Conservation (phyloP, 164 flowering plant genomes). For the Sextonia rubra region DNA sequence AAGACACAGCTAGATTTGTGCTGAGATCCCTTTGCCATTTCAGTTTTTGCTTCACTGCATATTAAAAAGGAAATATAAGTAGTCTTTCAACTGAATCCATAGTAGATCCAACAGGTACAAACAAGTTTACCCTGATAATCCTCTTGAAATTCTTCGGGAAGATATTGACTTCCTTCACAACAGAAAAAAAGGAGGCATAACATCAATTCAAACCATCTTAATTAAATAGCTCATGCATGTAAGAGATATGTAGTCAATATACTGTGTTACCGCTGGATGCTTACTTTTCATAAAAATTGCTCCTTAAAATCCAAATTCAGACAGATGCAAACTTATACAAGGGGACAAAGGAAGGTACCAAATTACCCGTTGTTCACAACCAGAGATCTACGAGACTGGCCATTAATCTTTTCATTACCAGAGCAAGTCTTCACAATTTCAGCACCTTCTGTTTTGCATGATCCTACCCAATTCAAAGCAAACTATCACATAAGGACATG, state of each 20-base stretch:
- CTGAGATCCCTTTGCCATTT: neutral
- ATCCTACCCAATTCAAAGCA: conserved; percentile 1
- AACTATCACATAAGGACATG: neutral
- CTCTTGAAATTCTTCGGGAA: conserved; percentile 4
- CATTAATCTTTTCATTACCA: conserved; percentile 18
- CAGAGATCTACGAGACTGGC: conserved; percentile 12
- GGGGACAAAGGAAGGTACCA: neutral
- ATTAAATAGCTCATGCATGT: neutral
- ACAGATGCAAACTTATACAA: neutral
- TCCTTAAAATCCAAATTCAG: neutral
- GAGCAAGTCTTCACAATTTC: conserved; percentile 22
- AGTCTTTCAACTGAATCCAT: neutral
- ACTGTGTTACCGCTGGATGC: conserved; percentile 26
- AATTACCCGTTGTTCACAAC: conserved; percentile 26
- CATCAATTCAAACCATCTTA: neutral
- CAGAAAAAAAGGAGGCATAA: neutral
- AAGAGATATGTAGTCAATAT: neutral
- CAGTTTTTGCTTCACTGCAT: conserved; percentile 3
- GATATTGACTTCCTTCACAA: conserved; percentile 28
- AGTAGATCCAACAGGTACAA: neutral
- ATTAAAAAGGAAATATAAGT: neutral
- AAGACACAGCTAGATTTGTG: neutral
- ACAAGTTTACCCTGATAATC: conserved; percentile 1
- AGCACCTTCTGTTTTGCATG: conserved; percentile 4
- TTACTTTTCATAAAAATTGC: conserved; percentile 17